Evolutionary conservation across 495 filamentous ascomycete genomes (phyloP), one percentile per base, ranked within the genome.

Genomic region (Mycothermus thermophilus): DNA sequence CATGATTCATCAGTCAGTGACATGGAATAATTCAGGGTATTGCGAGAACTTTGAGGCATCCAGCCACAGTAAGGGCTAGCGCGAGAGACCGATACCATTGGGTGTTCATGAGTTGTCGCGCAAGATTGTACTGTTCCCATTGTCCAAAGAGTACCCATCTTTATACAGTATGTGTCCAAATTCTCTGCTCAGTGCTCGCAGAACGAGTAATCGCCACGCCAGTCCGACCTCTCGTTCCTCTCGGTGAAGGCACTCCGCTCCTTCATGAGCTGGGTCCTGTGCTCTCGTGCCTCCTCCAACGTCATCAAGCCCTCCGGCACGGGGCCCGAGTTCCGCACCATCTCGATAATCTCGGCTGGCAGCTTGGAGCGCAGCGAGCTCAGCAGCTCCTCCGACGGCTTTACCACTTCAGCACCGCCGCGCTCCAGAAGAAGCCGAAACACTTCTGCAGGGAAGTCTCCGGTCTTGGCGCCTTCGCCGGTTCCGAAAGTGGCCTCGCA

Each of bases 251-350:
- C 21, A 13, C 24, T 37, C 14, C 66, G 53, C 44, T 68, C 67
- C 7, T 57, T 39, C 64, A 72, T 75, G 20, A 75, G 46, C 44
- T 62, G 40, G 7, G 59, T 25, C 13, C 66, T 43, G 26, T 68
- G 63, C 19, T 50, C 35, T 30, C 55, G 57, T 13, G 69, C 68
- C 34, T 68, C 59, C 6, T 67, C 51, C 19, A 57, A 34, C 5
- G 48, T 59, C 32, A 72, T 66, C 2, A 52, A 45, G 5, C 41
- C 43, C 9, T 12, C 23, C 5, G 48, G 51, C 0, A 35, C 20
- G 3, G 55, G 12, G 2, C 34, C 12, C 28, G 62, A 33, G 7
- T 52, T 32, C 0, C 43, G 37, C 2, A 71, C 38, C 45, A 59
- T 59, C 0, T 58, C 44, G 38, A 52, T 28, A 16, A 71, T 15